Evolutionary conservation across 2,329 filamentous ascomycete genomes (phyloP).

Genomic region (Epichloe baconii): DNA sequence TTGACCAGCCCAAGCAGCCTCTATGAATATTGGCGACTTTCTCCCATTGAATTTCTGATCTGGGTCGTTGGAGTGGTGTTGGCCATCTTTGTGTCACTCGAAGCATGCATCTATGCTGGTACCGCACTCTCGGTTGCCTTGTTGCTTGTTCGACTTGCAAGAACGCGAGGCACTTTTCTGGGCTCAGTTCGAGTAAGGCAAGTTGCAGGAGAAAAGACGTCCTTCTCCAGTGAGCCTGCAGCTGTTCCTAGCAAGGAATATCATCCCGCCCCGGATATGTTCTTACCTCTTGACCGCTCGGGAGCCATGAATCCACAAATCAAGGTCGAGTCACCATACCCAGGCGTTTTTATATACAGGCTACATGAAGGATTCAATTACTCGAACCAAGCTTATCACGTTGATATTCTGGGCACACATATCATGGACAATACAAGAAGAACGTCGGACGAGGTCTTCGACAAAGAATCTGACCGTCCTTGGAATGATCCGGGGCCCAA

Average conservation of each 20-base stretch:
- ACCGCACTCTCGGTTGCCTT: constrained; percentile 29
- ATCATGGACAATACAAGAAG: constrained; percentile 28
- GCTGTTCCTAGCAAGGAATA: background rate
- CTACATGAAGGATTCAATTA: constrained; percentile 40
- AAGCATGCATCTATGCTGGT: constrained; percentile 37
- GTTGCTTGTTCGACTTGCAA: constrained; percentile 31
- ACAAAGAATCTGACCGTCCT: constrained; percentile 30
- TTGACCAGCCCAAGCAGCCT: constrained; percentile 61
- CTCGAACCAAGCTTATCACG: constrained; percentile 34
- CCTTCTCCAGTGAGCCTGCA: background rate
- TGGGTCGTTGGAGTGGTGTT: constrained; percentile 60
- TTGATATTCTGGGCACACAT: constrained; percentile 27
- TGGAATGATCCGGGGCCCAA: constrained; percentile 40
- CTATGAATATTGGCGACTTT: constrained; percentile 67
- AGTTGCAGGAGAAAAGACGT: constrained; percentile 1
- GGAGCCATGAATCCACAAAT: constrained; percentile 33
- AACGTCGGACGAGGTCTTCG: constrained; percentile 24
- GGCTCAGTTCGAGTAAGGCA: constrained; percentile 21
- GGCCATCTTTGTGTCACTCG: constrained; percentile 36
- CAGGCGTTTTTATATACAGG: constrained; percentile 39
- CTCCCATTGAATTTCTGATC: constrained; percentile 59
- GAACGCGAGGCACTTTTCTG: constrained; percentile 34
- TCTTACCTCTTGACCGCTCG: constrained; percentile 26
- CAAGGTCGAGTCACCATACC: constrained; percentile 28
- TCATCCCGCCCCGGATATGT: constrained; percentile 19